Evolutionary conservation across 1,284 basidiomycete species (phyloP), one percentile per base, ranked within the genome.

Genomic region (Leccinum pachyderme): DNA sequence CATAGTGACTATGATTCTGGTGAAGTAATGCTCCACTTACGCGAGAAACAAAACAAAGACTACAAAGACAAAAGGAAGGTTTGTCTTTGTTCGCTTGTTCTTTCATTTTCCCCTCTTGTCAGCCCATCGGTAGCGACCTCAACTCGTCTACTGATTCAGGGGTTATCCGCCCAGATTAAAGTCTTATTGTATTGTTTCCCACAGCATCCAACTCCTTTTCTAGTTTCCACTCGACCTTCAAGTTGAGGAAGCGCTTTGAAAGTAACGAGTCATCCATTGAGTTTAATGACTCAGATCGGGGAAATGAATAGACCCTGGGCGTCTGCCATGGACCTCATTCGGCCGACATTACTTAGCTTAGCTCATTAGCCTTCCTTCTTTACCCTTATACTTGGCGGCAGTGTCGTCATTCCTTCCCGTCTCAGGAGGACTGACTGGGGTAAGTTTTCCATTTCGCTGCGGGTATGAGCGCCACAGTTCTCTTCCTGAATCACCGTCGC

Each of bases 11-110:
- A 31, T 8, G 18, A 11, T 32, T 50, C 31, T 65, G 58, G 60
- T 32, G n/a, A 43, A 5, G 60, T 67, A 63, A 56, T 49, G 7
- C 35, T 24, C 4, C 15, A n/a, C 6, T 49, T 63, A 63, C 24
- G 51, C 28, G 33, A 51, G 28, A 22, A 37, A 58, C 53, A 53
- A 56, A 49, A 33, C 27, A 37, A 29, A 6, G 22, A 47, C 18
- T 18, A 18, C 29, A 47, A 47, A 29, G 29, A 31, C 27, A 32
- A 47, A 28, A 46, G n/a, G 25, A 18, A 18, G 18, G 18, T 18
- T 18, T 18, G 18, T 18, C 1, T 46, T 46, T 28, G 45, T 24
- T 22, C 18, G 37, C 37, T 48, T 46, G 27, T 60, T 52, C 13
- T 47, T 9, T 60, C 18, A 18, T 18, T 18, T 18, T 18, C 18